phyloP scores from a whole-genome alignment of 208 protist species.

The Trypanosoma scelopori region DNA sequence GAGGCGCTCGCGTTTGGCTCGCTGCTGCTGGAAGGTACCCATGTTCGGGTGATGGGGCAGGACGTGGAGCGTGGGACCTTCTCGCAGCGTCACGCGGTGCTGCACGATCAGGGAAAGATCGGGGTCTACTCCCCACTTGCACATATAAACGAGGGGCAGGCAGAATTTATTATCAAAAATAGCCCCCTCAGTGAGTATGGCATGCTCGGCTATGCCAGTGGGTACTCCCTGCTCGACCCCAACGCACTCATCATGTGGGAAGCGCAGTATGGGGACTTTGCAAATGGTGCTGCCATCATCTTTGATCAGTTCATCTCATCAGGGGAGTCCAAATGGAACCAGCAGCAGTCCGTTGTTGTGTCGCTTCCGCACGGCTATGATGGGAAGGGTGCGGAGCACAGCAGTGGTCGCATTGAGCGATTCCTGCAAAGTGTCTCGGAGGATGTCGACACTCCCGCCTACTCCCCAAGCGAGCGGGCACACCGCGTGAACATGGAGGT shows the following conservation, averaged over 20 bases:
- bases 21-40: conserved; percentile 93
- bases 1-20: conserved; percentile 96
- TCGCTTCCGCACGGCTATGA: conserved; percentile 99
- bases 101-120: conserved; percentile 91
- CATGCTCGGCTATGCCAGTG: conserved; percentile 97
- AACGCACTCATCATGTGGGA: conserved; percentile 98
- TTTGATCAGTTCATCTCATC: conserved; percentile 97
- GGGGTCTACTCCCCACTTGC: conserved; percentile 76
- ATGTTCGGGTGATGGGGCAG: conserved; percentile 94
- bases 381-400: conserved; percentile 97
- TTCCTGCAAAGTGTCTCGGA: conserved; percentile 97
- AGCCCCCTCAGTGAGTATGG: conserved; percentile 96
- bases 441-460: conserved; percentile 87
- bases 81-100: conserved; percentile 95
- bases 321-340: conserved; percentile 98
- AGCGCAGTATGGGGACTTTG: conserved; percentile 99
- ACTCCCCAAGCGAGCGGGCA: conserved; percentile 57
- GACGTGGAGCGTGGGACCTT: conserved; percentile 98
- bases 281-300: conserved; percentile 97
- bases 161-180: conserved; percentile 92
- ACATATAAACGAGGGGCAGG: conserved; percentile 73
- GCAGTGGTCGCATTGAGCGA: conserved; percentile 96
- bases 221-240: conserved; percentile 94
- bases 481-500: conserved; percentile 92
- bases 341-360: conserved; percentile 94